Conservation (phyloP, 306 rosid genomes). For the Amphicarpaea edgeworthii region DNA sequence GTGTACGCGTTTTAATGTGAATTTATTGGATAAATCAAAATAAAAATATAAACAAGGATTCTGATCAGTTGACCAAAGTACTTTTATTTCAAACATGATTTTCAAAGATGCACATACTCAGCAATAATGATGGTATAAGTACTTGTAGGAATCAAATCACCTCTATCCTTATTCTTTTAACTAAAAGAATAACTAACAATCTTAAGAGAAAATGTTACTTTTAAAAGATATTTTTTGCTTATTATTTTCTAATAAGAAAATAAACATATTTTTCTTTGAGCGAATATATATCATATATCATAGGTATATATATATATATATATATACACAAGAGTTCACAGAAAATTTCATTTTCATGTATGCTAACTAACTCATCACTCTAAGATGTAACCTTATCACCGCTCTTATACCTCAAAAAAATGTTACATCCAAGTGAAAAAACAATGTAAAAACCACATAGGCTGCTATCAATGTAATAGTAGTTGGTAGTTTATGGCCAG, state of each 20-base stretch:
- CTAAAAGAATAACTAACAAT: background rate
- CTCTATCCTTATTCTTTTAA: background rate
- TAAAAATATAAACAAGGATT: no score
- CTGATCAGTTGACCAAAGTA: no score
- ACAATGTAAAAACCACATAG: constrained; percentile 45
- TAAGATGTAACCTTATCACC: constrained; percentile 5
- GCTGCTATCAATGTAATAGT: constrained; percentile 41
- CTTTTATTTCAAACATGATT: no score
- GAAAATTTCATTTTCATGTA: constrained; percentile 28
- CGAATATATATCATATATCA: background rate
- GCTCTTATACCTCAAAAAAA: constrained; percentile 19
- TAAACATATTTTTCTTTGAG: background rate
- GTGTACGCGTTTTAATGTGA: no score
- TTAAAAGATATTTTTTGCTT: background rate
- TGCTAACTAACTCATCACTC: constrained; percentile 23
- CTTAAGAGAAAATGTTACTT: background rate
- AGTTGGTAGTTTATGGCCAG: constrained; percentile 48
- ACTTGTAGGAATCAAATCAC: background rate
- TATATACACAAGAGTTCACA: background rate
- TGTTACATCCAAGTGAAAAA: constrained; percentile 50
- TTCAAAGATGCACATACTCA: no score
- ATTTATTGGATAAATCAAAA: no score
- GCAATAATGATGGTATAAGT: background rate
- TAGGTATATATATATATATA: no score
- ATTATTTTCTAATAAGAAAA: no score